These are phyloP conservation scores for Neofusicoccum ribis DNA, from an alignment of 2,329 filamentous ascomycete species.

Conservation along the genomic window DNA sequence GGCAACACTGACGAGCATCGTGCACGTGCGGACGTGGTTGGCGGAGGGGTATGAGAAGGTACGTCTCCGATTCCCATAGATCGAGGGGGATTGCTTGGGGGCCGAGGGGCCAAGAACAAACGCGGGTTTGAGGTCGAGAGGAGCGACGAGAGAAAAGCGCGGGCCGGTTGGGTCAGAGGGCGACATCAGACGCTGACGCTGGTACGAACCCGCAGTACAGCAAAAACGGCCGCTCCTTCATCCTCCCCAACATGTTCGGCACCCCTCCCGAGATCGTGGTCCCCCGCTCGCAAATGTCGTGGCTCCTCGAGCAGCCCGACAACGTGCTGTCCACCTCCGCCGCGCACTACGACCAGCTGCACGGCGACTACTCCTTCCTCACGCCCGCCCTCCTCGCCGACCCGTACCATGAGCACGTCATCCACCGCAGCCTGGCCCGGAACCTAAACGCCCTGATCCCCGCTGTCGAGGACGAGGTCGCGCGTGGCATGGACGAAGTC, in stretches of 20 bases:
- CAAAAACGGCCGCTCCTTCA: slow-evolving; percentile 29
- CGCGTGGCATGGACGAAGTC: slow-evolving; percentile 32
- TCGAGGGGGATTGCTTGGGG: background rate
- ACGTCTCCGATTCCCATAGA: background rate
- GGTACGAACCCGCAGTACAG: slow-evolving; percentile 23
- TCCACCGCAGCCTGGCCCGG: slow-evolving; percentile 43
- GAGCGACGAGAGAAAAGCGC: background rate
- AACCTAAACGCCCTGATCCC: slow-evolving; percentile 40
- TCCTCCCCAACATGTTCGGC: slow-evolving; percentile 30
- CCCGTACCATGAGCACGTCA: slow-evolving; percentile 44
- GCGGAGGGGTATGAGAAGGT: slow-evolving; percentile 10
- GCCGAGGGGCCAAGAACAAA: too few species aligned
- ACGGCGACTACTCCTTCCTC: slow-evolving; percentile 42
- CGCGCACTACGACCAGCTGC: slow-evolving; percentile 41
- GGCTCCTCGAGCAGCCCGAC: slow-evolving; percentile 48
- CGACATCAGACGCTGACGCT: too few species aligned
- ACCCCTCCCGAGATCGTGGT: slow-evolving; percentile 34
- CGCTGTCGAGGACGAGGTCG: slow-evolving; percentile 41
- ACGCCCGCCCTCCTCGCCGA: slow-evolving; percentile 36
- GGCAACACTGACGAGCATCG: background rate
- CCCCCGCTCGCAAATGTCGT: slow-evolving; percentile 36
- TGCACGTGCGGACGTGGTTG: background rate
- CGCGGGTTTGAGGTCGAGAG: background rate
- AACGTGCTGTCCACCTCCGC: slow-evolving; percentile 37
- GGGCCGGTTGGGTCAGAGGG: too few species aligned